Conservation (phyloP, 2,329 filamentous ascomycete genomes). For the Aspergillus aculeatinus region DNA sequence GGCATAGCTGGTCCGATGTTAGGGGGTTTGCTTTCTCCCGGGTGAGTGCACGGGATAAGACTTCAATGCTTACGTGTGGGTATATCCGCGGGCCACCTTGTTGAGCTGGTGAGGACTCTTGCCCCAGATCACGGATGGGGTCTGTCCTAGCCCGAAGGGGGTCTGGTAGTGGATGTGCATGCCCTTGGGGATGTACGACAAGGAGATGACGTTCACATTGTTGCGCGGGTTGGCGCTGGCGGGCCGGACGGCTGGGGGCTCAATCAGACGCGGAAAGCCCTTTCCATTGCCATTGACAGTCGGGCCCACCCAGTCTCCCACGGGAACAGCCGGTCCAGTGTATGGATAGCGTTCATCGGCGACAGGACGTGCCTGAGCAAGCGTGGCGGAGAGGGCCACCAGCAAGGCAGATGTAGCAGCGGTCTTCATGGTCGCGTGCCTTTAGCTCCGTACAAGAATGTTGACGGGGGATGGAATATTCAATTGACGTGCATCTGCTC, state of each 20-base stretch:
- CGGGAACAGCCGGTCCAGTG: conserved; percentile 49
- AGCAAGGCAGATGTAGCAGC: conserved; percentile 22
- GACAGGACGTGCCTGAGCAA: conserved; percentile 25
- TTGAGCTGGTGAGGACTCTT: conserved; percentile 32
- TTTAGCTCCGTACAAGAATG: background rate
- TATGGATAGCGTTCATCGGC: conserved; percentile 50
- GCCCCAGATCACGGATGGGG: conserved; percentile 49
- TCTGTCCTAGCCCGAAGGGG: conserved; percentile 51
- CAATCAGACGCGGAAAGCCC: conserved; percentile 52
- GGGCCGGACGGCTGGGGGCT: conserved; percentile 52
- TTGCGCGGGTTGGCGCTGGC: conserved; percentile 46
- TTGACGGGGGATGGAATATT: background rate
- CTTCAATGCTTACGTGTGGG: conserved; percentile 38
- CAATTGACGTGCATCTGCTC: background rate
- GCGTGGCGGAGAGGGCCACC: conserved; percentile 20
- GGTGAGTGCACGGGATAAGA: background rate
- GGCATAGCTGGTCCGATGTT: conserved; percentile 40
- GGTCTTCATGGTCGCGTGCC: conserved; percentile 22
- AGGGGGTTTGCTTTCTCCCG: background rate
- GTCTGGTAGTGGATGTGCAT: conserved; percentile 57
- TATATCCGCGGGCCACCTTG: conserved; percentile 39
- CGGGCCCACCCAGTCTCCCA: conserved; percentile 54
- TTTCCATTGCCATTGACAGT: conserved; percentile 54
- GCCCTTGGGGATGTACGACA: conserved; percentile 50
- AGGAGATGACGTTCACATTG: conserved; percentile 54